phyloP scores from a whole-genome alignment of 2,329 filamentous ascomycete genomes.

The Ceratocystis huliohia region DNA sequence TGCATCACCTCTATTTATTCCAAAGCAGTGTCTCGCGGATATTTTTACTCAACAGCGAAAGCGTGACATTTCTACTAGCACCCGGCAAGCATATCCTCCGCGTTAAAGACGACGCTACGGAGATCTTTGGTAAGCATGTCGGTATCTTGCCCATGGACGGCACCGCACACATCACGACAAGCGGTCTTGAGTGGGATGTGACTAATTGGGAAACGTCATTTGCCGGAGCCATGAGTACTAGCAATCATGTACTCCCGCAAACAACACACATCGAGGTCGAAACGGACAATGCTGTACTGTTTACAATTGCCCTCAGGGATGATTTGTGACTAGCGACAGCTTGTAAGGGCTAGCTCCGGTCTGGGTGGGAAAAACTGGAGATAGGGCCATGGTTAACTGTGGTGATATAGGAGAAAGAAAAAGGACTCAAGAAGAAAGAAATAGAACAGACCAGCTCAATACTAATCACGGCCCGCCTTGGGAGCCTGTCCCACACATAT shows the following conservation, averaged over 20 bases:
- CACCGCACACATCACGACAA: constrained; percentile 64
- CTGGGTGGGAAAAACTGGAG: neutral
- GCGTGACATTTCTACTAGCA: constrained; percentile 65
- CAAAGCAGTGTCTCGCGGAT: constrained; percentile 44
- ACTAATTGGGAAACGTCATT: constrained; percentile 65
- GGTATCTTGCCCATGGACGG: constrained; percentile 77
- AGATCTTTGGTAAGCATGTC: constrained; percentile 61
- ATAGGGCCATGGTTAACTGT: neutral
- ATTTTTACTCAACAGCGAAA: constrained; percentile 70
- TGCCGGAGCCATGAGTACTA: constrained; percentile 62
- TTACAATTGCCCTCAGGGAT: constrained; percentile 43
- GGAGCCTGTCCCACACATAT: neutral
- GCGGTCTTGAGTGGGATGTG: constrained; percentile 86
- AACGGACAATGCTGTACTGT: constrained; percentile 53
- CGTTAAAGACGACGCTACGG: constrained; percentile 39
- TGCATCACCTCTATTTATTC: constrained; percentile 68
- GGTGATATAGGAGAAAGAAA: neutral
- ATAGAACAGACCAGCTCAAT: neutral
- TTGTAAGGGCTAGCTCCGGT: neutral
- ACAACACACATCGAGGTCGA: constrained; percentile 49
- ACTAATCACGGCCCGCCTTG: neutral
- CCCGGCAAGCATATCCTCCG: constrained; percentile 48
- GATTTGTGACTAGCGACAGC: neutral
- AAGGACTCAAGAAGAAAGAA: neutral
- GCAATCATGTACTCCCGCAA: constrained; percentile 56